Conservation (phyloP, 164 flowering plant genomes). For the Nelumbo lutea region DNA sequence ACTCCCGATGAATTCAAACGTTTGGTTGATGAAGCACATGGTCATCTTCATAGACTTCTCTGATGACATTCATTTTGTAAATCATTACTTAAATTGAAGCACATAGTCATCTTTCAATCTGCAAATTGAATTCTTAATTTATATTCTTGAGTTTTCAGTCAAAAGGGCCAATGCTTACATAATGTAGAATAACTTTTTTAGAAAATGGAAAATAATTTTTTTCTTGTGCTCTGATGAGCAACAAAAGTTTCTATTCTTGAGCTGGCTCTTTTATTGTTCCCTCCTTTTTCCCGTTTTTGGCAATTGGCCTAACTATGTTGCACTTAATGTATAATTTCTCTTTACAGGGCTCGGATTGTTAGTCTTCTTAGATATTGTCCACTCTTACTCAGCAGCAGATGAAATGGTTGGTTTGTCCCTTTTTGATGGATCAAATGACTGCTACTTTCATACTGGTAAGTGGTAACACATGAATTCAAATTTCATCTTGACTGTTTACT, state of each 20-base stretch:
- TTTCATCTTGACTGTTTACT: not conserved
- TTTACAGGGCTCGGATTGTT: conserved; percentile 70
- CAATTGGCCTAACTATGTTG: not conserved
- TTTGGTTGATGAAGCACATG: conserved; percentile 96
- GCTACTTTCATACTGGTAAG: conserved; percentile 91
- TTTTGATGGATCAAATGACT: conserved; percentile 97
- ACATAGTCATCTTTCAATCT: too few species aligned
- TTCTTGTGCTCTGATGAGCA: not conserved
- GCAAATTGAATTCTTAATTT: too few species aligned
- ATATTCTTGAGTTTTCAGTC: too few species aligned
- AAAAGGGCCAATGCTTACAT: too few species aligned
- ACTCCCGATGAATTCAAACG: conserved; percentile 97
- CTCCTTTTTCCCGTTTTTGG: too few species aligned
- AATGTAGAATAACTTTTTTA: too few species aligned
- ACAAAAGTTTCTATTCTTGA: not conserved
- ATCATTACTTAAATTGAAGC: not conserved
- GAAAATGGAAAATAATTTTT: not conserved
- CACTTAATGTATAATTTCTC: conserved; percentile 1
- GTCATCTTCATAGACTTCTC: conserved; percentile 28
- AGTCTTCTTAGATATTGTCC: conserved; percentile 89
- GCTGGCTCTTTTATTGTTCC: not conserved
- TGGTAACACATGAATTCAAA: not conserved
- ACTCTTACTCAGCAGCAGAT: conserved; percentile 95
- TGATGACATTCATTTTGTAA: not conserved
- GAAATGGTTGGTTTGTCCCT: conserved; percentile 91